Evolutionary conservation across 1,284 basidiomycete species (phyloP), one percentile per base, ranked within the genome.

Genomic region (Irpex sp.): DNA sequence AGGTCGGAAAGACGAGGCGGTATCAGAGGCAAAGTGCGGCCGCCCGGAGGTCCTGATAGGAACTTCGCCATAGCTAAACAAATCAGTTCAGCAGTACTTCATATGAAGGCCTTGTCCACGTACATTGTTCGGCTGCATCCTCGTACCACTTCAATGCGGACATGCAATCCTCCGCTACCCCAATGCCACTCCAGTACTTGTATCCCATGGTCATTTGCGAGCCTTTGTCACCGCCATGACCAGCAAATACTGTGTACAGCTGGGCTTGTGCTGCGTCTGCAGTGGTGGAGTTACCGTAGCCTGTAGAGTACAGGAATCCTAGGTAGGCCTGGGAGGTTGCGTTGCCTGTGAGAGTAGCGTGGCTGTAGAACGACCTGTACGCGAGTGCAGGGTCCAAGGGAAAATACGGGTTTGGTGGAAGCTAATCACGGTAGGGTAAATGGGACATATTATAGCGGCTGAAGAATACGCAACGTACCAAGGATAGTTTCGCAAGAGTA

Each of bases 181-280:
- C 94, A 64, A 99, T 96, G 0, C 97, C 97, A 31, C 91, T 90
- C 92, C 94, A 97, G 73, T 96, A 91, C n/a, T 96, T 86, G 75
- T 97, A 98, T 0, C 90, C 97, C 47, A 99, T 81, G 0, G 94
- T 87, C 92, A 97, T 96, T 74, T 96, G 91, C 0, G 97, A 92
- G 4, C 92, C 88, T 68, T 89, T 86, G 76, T 96, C 85, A 0
- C 92, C 93, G 15, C 91, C 91, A 61, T 95, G 87, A 1, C 94
- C 96, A 1, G 95, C 90, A 72, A 98, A 96, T 0, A 95, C 97
- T 74, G 96, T 95, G 74, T 98, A 94, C 0, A 98, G 79, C 63
- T 97, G 87, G 0, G 97, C 94, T 75, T 89, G 86, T 7, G 83
- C 85, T 74, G 91, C 88, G 68, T 91, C 81, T 1, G 86, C 77